These are phyloP conservation scores for Aspergillus ibericus DNA, from an alignment of 2,329 filamentous ascomycete genomes.

Conservation along the genomic window DNA sequence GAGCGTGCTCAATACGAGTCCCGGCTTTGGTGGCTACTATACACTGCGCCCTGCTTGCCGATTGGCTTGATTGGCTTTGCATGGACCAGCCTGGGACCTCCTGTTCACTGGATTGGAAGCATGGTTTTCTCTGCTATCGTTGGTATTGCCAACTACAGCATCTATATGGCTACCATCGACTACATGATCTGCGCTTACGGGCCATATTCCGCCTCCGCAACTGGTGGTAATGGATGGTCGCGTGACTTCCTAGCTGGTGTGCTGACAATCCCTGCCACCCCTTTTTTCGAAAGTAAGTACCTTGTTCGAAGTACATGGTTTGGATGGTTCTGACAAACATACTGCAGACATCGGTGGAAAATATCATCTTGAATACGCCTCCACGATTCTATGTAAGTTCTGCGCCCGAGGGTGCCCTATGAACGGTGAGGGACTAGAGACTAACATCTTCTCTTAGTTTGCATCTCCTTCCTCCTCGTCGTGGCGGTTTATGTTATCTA, in stretches of 20 bases:
- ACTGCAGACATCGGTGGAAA: constrained; percentile 53
- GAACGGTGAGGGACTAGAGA: background rate
- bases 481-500: constrained; percentile 67
- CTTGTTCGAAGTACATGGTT: background rate
- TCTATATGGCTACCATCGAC: constrained; percentile 68
- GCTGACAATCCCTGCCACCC: constrained; percentile 60
- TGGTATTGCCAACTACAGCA: constrained; percentile 63
- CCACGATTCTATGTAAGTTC: constrained; percentile 59
- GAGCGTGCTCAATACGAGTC: constrained; percentile 65
- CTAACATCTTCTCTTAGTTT: constrained; percentile 33
- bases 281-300: constrained; percentile 46
- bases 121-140: constrained; percentile 62
- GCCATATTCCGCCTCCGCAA: constrained; percentile 65
- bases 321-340: background rate
- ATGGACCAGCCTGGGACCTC: constrained; percentile 58
- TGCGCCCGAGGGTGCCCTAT: background rate
- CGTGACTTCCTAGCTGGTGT: constrained; percentile 66
- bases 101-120: constrained; percentile 61
- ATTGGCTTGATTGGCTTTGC: constrained; percentile 65
- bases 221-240: constrained; percentile 66
- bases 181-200: constrained; percentile 70
- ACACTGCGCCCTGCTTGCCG: constrained; percentile 58
- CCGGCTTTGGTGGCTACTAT: constrained; percentile 62
- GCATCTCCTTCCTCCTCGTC: constrained; percentile 62
- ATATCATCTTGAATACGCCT: constrained; percentile 59